Evolutionary conservation across 257 asterid species (phyloP), one percentile per base, ranked within the genome.

Genomic region (Solanum medicagineum): DNA sequence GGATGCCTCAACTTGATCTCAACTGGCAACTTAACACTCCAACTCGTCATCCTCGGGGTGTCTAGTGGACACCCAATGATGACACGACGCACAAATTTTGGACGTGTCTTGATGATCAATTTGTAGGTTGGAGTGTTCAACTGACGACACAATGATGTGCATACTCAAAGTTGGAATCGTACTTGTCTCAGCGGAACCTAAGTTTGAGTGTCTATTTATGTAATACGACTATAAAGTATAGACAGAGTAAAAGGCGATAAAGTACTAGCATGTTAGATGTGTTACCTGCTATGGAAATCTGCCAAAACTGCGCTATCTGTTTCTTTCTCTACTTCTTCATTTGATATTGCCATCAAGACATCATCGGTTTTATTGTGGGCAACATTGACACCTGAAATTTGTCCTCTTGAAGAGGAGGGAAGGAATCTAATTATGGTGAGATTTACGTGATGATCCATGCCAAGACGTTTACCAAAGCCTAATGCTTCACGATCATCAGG

Each of bases 401-500:
- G 93, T 71, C 44, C 59, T 66, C 81, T 88, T 20, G 85, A 88
- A 7, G 97, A 84, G 57, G 86, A 77, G 3, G 92, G 95, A 32
- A 91, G 91, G 86, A 97, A 97, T 90, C 99, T 90, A 19, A 97
- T 97, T 42, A 97, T 83, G 0, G 99, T 97, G 49, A 97, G 96
- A 91, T 94, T 97, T 65, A 94, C 83, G 85, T 90, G 97, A 85
- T 97, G 98, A 74, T 95, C 94, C 93, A 91, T 89, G 54, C 99
- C 98, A 2, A 97, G 92, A n/a, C 98, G 93, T 85, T 88, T 94
- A 47, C 99, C 91, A n/a, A 97, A 89, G 32, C 98, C 99, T 87
- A 97, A 82, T 1, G 99, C 99, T 86, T 97, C 99, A 9, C 98
- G 97, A 59, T 97, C 99, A 63, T 97, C 99, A 0, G 98, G 97